phyloP scores from a whole-genome alignment of 208 protist genomes.

The Trypanosoma platydactyli region DNA sequence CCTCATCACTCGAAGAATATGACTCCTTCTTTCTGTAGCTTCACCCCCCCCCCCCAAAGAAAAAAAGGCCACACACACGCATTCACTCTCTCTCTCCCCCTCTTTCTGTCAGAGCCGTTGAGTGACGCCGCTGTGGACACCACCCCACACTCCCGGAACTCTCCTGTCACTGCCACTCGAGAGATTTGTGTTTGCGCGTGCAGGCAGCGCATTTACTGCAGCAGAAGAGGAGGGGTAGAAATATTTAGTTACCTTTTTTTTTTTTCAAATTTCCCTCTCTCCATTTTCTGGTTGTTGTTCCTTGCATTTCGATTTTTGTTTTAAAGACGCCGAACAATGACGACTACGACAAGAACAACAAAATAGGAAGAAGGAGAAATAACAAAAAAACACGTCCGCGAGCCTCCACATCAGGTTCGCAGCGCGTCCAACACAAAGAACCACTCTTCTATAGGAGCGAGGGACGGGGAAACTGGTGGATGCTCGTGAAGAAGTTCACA shows the following conservation, averaged over 20 bases:
- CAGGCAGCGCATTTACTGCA: too few relatives aligned
- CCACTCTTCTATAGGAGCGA: constrained; percentile 4
- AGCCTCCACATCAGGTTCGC: not conserved
- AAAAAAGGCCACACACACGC: not conserved
- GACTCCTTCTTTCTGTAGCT: not conserved
- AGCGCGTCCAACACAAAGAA: not conserved
- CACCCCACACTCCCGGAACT: too few relatives aligned
- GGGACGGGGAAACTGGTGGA: not conserved
- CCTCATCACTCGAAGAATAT: too few relatives aligned
- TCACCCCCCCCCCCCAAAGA: too few relatives aligned
- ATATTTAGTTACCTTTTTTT: not conserved
- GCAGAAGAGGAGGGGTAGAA: not conserved
- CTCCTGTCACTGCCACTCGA: too few relatives aligned
- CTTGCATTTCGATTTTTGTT: not conserved
- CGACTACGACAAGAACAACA: not conserved
- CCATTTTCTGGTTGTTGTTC: not conserved
- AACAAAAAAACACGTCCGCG: not conserved
- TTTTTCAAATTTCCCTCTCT: constrained; percentile 7
- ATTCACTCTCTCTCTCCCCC: not conserved
- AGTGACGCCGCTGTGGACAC: too few relatives aligned
- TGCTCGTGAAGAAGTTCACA: constrained; percentile 23
- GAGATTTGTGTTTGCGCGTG: too few relatives aligned
- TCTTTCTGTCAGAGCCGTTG: too few relatives aligned
- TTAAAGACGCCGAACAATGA: not conserved
- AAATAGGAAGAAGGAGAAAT: not conserved